Evolutionary conservation across 208 protist species (phyloP), one percentile per base, ranked within the genome.

Genomic region (Wallacemonas sp.): DNA sequence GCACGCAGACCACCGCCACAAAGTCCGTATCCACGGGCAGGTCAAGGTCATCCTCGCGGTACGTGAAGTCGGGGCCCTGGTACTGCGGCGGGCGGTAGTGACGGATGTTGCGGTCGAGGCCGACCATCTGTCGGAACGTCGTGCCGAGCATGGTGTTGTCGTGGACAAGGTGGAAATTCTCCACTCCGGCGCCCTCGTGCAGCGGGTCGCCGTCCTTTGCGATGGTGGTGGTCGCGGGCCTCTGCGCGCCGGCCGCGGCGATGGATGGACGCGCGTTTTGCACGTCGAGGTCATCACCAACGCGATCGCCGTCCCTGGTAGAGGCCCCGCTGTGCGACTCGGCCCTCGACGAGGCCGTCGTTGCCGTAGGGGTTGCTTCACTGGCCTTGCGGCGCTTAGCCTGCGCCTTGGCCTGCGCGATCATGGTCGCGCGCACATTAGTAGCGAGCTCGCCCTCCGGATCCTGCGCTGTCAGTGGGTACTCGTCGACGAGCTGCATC

Each of bases 11-110:
- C 3, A 42, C 52, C 18, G 52, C 52, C 10, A 42, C 20, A 42
- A 59, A 59, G 52, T 59, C 52, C 18, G 52, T 59, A 29, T 59
- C 52, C 3, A 59, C 52, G 5, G 52, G 52, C 7, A 59, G 52
- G 20, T 59, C 52, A 8, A 59, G 52, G 14, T 59, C 52, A 25
- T 59, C 52, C 20, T 59, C 52, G 52, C 52, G 52, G 31, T 59
- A 59, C 31, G 52, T 59, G 32, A 59, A 59, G 42, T 59, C 52
- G 8, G 52, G 52, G 4, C 52, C 52, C 3, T 8, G 8, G 52
- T 59, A 59, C 31, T 20, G 7, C 4, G 52, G 52, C 16, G 52
- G 52, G 41, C 52, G 52, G 31, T 59, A 59, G 52, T 59, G 52
- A 14, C 52, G 52, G 3, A 41, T 59, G 26, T 8, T 41, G 11